These are phyloP conservation scores for Perkinsus chesapeaki DNA, from an alignment of 169 alveolate genomes.

Conservation along the genomic window DNA sequence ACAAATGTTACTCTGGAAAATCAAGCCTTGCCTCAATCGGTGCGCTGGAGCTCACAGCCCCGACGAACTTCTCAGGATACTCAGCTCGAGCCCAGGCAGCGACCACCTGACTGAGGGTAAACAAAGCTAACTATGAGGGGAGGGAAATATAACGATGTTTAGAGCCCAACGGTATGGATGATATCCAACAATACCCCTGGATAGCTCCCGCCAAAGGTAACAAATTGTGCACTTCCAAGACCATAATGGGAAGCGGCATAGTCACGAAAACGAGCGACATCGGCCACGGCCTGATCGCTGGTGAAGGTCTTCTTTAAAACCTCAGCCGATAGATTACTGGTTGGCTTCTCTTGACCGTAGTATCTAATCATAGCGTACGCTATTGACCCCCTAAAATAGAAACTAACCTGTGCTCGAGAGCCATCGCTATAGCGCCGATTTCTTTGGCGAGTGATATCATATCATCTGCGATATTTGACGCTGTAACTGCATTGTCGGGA, in stretches of 20 bases:
- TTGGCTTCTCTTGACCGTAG: neutral
- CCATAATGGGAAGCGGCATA: neutral
- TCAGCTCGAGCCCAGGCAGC: slow-evolving; percentile 1
- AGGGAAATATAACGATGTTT: too few relatives aligned
- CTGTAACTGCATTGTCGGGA: neutral
- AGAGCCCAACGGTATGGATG: too few relatives aligned
- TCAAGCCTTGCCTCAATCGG: neutral
- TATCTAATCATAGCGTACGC: neutral
- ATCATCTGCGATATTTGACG: neutral
- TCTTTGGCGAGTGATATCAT: neutral
- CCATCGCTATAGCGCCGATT: neutral
- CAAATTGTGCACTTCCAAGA: neutral
- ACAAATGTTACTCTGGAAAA: neutral
- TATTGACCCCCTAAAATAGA: neutral
- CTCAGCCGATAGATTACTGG: neutral
- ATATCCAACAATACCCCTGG: too few relatives aligned
- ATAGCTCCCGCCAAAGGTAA: neutral
- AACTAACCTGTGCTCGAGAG: neutral
- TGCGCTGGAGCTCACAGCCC: neutral
- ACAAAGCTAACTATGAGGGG: neutral
- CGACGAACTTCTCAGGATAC: neutral
- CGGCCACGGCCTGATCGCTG: neutral
- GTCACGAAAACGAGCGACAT: neutral
- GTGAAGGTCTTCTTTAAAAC: neutral
- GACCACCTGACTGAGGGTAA: neutral